Evolutionary conservation across 1,139 yeast genomes (phyloP), one percentile per base, ranked within the genome.

Genomic region (Blastobotrys elegans): DNA sequence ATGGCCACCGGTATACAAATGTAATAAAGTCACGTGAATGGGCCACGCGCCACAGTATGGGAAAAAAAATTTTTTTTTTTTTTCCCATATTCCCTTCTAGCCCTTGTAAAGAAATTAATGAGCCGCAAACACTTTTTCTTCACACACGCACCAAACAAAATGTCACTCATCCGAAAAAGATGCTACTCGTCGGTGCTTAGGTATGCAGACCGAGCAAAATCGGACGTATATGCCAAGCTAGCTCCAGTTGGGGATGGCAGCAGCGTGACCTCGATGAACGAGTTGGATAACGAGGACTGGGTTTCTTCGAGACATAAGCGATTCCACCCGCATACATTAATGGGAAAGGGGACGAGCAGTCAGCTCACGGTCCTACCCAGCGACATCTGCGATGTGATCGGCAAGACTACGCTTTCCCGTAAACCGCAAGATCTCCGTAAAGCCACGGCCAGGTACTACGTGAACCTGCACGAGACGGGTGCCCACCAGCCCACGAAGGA

Each of bases 401-500:
- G 56, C 24, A 51, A 55, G 13, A 51, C 54, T 22, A 53, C 57
- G 2, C 37, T 44, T 20, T 39, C 40, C 30, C 51, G 52, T 48
- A 42, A 49, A 13, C 65, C 66, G 2, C 61, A 56, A n/a, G 53
- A 56, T 14, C 54, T 63, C 41, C 49, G 65, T 26, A 52, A 51
- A 17, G 50, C 54, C 18, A 58, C 64, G 3, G 59, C 65, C 1
- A 48, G 49, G 44, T 61, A 59, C 44, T 63, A 56, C 46, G 49
- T 50, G 13, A 46, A 53, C 13, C 49, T 61, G 17, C 54, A 55
- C 2, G 51, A 50, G 4, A 59, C 58, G 2, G 60, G 56, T 11
- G 54, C 63, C 7, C 67, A 63, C 44, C 47, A 52, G 16, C 65
- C 68, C 1, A 57, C 69, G 0, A 50, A 51, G 5, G 75, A 78